A percentile compares a stretch with the other conserved stretches of the same genome.
Evolutionary conservation across 139 green algal species (phyloP).

Genomic region (Deuterostichococcus epilithicus): DNA sequence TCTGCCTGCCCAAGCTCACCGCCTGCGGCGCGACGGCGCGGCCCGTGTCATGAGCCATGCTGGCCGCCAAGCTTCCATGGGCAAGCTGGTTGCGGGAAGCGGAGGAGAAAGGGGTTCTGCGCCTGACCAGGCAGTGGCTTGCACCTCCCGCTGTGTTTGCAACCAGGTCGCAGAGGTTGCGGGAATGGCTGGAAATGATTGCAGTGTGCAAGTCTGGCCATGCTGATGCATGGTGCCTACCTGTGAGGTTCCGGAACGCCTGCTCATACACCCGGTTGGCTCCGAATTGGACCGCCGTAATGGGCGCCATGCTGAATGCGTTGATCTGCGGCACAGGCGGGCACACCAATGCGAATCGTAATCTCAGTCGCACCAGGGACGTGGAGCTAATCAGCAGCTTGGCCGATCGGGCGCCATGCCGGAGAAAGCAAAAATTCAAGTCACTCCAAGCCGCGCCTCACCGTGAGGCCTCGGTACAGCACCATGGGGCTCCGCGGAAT

Average conservation of each 20-base stretch:
- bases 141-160: too few relatives aligned
- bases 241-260: neutral
- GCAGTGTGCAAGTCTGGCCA: neutral
- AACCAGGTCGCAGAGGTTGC: too few relatives aligned
- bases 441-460: constrained; percentile 35
- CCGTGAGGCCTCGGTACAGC: constrained; percentile 79
- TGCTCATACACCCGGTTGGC: constrained; percentile 57
- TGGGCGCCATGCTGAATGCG: constrained; percentile 77
- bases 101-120: too few relatives aligned
- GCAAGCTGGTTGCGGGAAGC: too few relatives aligned
- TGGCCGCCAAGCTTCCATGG: too few relatives aligned
- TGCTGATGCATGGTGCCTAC: neutral
- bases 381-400: too few relatives aligned
- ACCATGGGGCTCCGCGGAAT: constrained; percentile 51
- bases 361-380: neutral
- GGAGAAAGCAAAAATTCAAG: constrained; percentile 5
- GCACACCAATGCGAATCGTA: too few relatives aligned
- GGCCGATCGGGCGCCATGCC: too few relatives aligned
- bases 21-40: neutral
- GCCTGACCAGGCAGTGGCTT: too few relatives aligned
- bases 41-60: too few relatives aligned
- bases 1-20: constrained; percentile 1
- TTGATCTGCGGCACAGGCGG: constrained; percentile 59
- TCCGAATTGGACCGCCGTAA: constrained; percentile 86
- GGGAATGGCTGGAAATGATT: too few relatives aligned